Conservation (phyloP, 148 eudicot species). For the Heliosperma pusillum region DNA sequence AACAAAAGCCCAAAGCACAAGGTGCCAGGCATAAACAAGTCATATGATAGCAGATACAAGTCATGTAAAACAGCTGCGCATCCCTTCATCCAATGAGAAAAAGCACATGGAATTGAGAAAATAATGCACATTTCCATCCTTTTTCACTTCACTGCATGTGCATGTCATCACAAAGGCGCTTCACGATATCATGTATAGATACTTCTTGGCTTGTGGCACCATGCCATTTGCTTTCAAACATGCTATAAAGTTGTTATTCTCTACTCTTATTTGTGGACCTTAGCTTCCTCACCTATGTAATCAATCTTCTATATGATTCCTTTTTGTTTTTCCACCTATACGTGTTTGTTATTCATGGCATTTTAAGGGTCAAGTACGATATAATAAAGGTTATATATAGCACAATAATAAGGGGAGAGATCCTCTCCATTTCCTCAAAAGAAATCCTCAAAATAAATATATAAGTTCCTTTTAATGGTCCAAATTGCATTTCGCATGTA, state of each 20-base stretch:
- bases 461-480: too few species aligned
- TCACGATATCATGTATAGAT: background rate
- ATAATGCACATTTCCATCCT: background rate
- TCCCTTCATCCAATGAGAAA: conserved; percentile 25
- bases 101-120: conserved; percentile 1
- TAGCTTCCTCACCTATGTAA: background rate
- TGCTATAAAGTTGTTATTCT: background rate
- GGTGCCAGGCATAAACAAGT: background rate
- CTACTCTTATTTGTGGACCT: background rate
- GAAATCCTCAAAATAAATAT: too few species aligned
- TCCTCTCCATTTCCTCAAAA: too few species aligned
- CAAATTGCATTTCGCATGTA: too few species aligned
- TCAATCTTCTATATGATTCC: background rate
- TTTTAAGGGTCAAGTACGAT: too few species aligned
- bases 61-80: conserved; percentile 19
- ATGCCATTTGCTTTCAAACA: conserved; percentile 3
- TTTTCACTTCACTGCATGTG: background rate
- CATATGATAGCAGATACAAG: conserved; percentile 14
- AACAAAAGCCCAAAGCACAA: background rate
- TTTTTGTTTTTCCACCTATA: conserved; percentile 7
- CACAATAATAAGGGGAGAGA: too few species aligned
- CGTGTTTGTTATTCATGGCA: too few species aligned
- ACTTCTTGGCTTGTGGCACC: background rate
- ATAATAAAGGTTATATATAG: too few species aligned
- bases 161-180: background rate